Evolutionary conservation across 2,329 filamentous ascomycete genomes (phyloP), one percentile per base, ranked within the genome.

Genomic region (Fusarium irregulare): DNA sequence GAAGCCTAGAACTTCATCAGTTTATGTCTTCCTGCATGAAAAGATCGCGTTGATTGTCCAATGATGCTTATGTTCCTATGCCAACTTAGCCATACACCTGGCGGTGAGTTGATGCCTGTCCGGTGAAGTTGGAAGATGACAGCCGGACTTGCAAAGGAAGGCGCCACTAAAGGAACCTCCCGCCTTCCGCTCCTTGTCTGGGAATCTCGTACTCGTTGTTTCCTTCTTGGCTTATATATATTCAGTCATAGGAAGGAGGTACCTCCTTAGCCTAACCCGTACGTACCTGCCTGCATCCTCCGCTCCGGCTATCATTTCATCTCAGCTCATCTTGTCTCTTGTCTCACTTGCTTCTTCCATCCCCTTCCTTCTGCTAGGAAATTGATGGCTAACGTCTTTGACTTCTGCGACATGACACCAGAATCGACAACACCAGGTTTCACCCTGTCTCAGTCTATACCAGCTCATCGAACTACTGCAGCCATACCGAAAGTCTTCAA

Each of bases 381-480:
- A 40, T 20, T 54, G 18, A 25, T 42, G 21, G 21, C 37, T 25
- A 13, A 21, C 32, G 40, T 47, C 37, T 34, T 45, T 45, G 14
- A 20, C 40, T 23, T 45, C n/a, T 18, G 21, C 34, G 20, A 53
- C 23, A 41, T 42, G 41, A 32, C 42, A 60, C 41, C 11, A 20
- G 23, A 28, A 42, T 42, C 12, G 16, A 48, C 20, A 45, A 42
- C 21, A 51, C 18, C 47, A 44, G 25, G 54, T 46, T 41, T 48
- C 32, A 51, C 9, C 27, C 7, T 42, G 23, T 46, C 47, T 44
- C n/a, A 40, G 27, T 44, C 13, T 30, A 37, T 51, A 37, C 42
- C 46, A 63, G 57, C 27, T 40, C 41, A 14, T 32, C 18, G n/a
- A 27, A 18, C 62, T 65, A 65, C 61, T 66, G 48, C 37, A 66